These are phyloP conservation scores for Sporothrix variecibatus DNA, from an alignment of 2,329 filamentous ascomycete species.

Conservation along the genomic window DNA sequence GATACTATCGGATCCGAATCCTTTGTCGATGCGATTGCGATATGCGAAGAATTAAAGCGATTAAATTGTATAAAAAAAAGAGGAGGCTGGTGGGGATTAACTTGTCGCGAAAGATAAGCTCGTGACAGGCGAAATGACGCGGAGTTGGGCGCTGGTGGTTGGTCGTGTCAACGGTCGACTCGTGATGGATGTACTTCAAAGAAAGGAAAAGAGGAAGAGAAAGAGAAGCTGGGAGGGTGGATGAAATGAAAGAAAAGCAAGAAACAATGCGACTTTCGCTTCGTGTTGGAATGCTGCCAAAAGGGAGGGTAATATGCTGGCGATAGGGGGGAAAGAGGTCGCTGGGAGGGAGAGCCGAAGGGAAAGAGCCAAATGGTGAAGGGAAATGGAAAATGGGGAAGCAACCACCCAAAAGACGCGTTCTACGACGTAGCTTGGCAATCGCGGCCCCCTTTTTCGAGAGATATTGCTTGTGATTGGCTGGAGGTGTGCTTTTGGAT, in stretches of 20 bases:
- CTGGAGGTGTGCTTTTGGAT: neutral
- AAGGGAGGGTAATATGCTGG: slow-evolving; percentile 12
- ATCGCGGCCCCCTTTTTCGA: neutral
- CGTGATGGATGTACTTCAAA: neutral
- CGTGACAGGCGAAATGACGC: neutral
- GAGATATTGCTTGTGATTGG: neutral
- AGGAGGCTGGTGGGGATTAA: slow-evolving; percentile 3
- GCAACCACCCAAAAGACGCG: slow-evolving; percentile 8
- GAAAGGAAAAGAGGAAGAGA: neutral
- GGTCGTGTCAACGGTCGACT: neutral
- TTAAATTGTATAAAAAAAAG: neutral
- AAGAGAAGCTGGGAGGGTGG: slow-evolving; percentile 2
- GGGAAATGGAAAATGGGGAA: slow-evolving; percentile 5
- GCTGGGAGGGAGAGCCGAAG: neutral
- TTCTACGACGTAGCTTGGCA: slow-evolving; percentile 13
- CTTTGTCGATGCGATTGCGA: neutral
- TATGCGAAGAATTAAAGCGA: neutral
- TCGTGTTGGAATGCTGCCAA: slow-evolving; percentile 13
- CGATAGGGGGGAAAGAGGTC: neutral
- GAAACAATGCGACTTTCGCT: slow-evolving; percentile 9
- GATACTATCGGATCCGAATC: neutral
- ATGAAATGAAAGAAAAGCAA: neutral
- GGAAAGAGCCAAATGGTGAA: neutral
- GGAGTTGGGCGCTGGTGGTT: neutral
- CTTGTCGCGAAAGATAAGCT: slow-evolving; percentile 13